A percentile compares a stretch with the other conserved stretches of the same genome.
Conservation (phyloP, 1,284 basidiomycete genomes). For the Ceratobasidium sp. region DNA sequence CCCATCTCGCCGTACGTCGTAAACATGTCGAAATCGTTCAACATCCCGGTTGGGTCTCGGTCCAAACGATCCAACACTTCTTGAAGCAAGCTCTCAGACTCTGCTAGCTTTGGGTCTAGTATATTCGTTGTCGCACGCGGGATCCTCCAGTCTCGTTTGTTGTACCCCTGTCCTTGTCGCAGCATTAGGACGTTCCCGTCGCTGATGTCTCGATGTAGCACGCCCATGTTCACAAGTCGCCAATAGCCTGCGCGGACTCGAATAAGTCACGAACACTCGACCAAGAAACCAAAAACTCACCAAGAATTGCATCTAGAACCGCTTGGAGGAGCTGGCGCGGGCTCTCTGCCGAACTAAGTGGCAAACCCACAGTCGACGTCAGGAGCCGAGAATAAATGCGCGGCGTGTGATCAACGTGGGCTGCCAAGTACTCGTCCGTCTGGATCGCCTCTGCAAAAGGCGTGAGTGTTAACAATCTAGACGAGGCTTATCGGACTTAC, state of each 20-base stretch:
- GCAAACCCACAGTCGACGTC: slow-evolving; percentile 3
- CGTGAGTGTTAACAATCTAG: neutral
- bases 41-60: slow-evolving; percentile 12
- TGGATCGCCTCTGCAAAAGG: neutral
- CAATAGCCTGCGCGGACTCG: slow-evolving; percentile 21
- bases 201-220: slow-evolving; percentile 27
- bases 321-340: neutral
- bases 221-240: neutral
- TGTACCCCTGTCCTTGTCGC: neutral
- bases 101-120: neutral
- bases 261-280: neutral
- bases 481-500: neutral
- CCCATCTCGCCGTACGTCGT: too few species aligned
- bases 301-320: too few species aligned
- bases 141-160: neutral
- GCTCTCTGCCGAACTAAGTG: neutral
- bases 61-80: neutral
- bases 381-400: slow-evolving; percentile 6
- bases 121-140: neutral
- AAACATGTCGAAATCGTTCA: slow-evolving; percentile 16
- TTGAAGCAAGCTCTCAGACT: too few species aligned
- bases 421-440: neutral
- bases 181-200: slow-evolving; percentile 22
- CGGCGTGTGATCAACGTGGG: neutral
- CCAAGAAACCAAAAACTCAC: neutral